phyloP scores from a whole-genome alignment of 139 green algal species.

The Micractinium conductrix region DNA sequence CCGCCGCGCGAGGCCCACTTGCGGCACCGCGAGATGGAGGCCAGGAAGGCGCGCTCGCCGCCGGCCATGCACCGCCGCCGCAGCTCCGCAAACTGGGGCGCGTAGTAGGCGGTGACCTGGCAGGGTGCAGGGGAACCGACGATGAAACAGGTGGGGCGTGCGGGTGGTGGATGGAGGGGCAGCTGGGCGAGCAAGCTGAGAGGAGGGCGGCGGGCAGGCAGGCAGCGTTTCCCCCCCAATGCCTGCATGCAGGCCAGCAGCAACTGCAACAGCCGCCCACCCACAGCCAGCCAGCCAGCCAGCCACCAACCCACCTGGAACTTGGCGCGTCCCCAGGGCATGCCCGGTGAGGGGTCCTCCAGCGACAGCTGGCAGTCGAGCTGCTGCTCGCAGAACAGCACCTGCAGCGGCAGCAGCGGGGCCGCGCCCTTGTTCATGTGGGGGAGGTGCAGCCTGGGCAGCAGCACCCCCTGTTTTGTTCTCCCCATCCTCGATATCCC shows the following conservation, averaged over 20 bases:
- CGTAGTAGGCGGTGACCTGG: slow-evolving; percentile 81
- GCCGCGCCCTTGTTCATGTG: too few species aligned
- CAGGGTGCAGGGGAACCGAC: background rate
- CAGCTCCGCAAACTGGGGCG: slow-evolving; percentile 88
- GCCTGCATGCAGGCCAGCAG: background rate
- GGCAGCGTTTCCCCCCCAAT: background rate
- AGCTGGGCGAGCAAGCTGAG: background rate
- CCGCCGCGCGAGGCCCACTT: slow-evolving; percentile 84
- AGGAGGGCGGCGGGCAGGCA: background rate
- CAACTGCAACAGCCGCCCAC: background rate
- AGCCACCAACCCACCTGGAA: slow-evolving; percentile 55
- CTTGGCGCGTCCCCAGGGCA: slow-evolving; percentile 58
- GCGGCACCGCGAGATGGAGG: slow-evolving; percentile 79
- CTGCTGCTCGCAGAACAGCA: slow-evolving; percentile 60
- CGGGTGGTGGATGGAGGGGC: too few species aligned
- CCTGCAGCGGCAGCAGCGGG: too few species aligned
- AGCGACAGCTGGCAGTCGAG: slow-evolving; percentile 66
- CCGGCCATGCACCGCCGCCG: slow-evolving; percentile 68
- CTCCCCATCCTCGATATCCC: too few species aligned
- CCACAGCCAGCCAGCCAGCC: too few species aligned
- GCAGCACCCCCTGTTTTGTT: too few species aligned
- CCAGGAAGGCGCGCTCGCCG: slow-evolving; percentile 80
- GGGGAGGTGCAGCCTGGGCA: too few species aligned
- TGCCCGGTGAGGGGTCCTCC: slow-evolving; percentile 68
- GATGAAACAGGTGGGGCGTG: too few species aligned